These are phyloP conservation scores for Kodamaea fukazawae DNA, from an alignment of 805 yeast genomes.

Conservation along the genomic window DNA sequence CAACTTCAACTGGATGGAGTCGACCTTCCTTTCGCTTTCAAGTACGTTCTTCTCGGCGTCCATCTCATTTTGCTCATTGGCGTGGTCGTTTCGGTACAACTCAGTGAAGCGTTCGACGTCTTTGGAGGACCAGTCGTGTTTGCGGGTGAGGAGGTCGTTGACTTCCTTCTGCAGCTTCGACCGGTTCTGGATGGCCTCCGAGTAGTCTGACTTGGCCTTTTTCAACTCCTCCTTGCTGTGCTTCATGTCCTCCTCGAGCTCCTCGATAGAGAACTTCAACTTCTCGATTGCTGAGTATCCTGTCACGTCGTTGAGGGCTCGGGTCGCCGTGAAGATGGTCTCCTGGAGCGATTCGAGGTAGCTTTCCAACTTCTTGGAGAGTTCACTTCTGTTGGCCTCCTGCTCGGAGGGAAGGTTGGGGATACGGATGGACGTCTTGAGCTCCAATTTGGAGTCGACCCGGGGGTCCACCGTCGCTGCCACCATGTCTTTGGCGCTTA, in stretches of 20 bases:
- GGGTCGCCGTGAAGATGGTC: conserved; percentile 57
- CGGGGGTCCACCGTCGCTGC: neutral
- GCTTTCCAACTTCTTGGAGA: conserved; percentile 39
- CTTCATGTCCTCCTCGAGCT: conserved; percentile 51
- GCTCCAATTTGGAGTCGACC: neutral
- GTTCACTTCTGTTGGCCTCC: conserved; percentile 38
- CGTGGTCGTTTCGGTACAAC: conserved; percentile 77
- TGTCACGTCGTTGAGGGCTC: conserved; percentile 82
- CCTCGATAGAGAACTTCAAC: conserved; percentile 59
- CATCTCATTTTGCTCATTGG: conserved; percentile 59
- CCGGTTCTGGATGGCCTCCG: conserved; percentile 60
- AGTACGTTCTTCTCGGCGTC: conserved; percentile 48
- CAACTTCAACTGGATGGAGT: conserved; percentile 63
- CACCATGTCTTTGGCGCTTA: too few species aligned
- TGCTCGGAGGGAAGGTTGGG: conserved; percentile 44
- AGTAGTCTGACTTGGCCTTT: conserved; percentile 48
- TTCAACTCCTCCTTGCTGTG: conserved; percentile 48
- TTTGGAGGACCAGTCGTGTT: conserved; percentile 71
- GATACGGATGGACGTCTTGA: conserved; percentile 9
- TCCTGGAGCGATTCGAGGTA: conserved; percentile 56
- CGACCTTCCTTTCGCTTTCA: conserved; percentile 59
- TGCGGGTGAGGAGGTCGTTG: conserved; percentile 82
- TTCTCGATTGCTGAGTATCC: conserved; percentile 83
- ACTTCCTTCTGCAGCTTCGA: conserved; percentile 76
- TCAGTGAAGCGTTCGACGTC: conserved; percentile 86